Conservation (phyloP, 2,329 filamentous ascomycete species). For the Trichoderma sp. region DNA sequence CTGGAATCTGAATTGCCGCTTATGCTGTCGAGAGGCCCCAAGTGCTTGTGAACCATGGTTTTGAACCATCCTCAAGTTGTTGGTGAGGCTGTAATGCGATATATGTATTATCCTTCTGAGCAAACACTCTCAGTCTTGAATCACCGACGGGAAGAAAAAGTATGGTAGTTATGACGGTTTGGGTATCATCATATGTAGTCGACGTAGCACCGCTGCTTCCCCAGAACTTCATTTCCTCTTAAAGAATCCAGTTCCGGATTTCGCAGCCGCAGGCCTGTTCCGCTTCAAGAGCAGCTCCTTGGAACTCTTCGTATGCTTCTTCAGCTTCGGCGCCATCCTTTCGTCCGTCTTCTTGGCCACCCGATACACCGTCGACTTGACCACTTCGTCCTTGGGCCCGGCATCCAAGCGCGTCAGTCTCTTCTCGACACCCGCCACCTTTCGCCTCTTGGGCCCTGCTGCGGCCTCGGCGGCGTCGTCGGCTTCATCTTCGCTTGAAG, state of each 20-base stretch:
- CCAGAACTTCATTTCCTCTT: constrained; percentile 23
- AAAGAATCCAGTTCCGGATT: constrained; percentile 44
- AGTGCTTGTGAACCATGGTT: background rate
- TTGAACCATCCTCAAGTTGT: background rate
- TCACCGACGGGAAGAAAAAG: background rate
- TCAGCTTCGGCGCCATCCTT: constrained; percentile 48
- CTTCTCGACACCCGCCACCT: constrained; percentile 42
- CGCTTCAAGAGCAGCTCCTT: constrained; percentile 49
- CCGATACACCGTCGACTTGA: constrained; percentile 56
- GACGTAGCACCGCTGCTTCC: background rate
- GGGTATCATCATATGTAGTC: background rate
- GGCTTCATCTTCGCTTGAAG: constrained; percentile 45
- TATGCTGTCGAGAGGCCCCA: background rate
- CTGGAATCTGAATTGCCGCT: background rate
- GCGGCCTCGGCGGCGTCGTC: constrained; percentile 28
- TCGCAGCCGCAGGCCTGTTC: constrained; percentile 38
- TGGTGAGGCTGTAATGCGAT: background rate
- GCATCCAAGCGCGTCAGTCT: constrained; percentile 38
- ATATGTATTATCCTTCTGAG: background rate
- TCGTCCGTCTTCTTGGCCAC: constrained; percentile 46
- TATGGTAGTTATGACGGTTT: background rate
- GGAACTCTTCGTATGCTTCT: constrained; percentile 41
- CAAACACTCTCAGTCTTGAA: background rate
- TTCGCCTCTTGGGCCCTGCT: constrained; percentile 42
- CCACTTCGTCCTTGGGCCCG: constrained; percentile 45